These are phyloP conservation scores for Blastobotrys americana DNA, from an alignment of 805 yeast species.

Conservation along the genomic window DNA sequence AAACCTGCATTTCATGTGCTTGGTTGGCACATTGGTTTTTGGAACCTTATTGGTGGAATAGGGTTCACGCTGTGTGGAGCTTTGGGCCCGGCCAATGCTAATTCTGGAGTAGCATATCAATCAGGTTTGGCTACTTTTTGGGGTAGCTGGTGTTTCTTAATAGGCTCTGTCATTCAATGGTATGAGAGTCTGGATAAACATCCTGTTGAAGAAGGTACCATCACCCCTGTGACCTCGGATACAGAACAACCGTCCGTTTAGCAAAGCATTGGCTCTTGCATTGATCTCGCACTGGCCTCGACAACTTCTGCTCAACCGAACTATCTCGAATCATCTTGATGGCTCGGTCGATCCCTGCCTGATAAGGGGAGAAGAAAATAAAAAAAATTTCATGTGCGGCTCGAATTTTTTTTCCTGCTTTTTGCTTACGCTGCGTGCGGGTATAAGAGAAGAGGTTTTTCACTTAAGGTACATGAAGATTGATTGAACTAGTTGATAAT, in stretches of 20 bases:
- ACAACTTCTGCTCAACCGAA: too few species aligned
- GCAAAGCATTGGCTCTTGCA: too few species aligned
- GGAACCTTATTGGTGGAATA: conserved; percentile 14
- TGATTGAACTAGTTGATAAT: too few species aligned
- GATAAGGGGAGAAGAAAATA: not conserved
- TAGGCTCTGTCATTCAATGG: conserved; percentile 13
- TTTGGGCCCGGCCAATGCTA: conserved; percentile 11
- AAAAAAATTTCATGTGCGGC: not conserved
- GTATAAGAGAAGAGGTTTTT: not conserved
- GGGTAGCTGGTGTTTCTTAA: conserved; percentile 15
- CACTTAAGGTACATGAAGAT: too few species aligned
- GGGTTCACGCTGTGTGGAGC: conserved; percentile 16
- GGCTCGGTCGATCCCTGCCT: not conserved
- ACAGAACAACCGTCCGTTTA: too few species aligned
- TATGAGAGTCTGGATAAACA: conserved; percentile 13
- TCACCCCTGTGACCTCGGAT: too few species aligned
- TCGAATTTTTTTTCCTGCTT: not conserved
- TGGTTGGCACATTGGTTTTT: conserved; percentile 15
- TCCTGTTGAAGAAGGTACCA: conserved; percentile 11
- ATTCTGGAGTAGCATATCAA: conserved; percentile 13
- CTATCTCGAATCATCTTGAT: too few species aligned
- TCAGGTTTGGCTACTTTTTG: conserved; percentile 13
- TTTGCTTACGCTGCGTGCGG: not conserved
- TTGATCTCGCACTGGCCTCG: too few species aligned
- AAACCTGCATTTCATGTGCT: conserved; percentile 10